Percentiles rank a stretch among this genome's conserved stretches.
Evolutionary conservation across 495 filamentous ascomycete species (phyloP).

Genomic region (Schizothecium vesticola): DNA sequence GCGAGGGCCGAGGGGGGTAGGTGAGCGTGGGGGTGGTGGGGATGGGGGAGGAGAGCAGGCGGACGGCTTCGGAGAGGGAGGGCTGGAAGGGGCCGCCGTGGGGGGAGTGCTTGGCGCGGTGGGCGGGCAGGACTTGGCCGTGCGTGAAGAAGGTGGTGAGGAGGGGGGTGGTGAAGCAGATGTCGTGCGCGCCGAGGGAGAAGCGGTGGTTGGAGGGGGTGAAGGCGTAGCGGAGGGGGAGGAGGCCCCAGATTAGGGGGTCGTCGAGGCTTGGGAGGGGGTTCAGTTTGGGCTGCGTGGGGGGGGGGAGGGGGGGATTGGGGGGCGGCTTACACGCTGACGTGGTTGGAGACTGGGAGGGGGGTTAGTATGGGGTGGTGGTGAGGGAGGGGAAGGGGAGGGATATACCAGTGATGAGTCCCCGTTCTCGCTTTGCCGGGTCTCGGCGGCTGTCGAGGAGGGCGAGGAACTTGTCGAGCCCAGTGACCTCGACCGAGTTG

Average conservation of each 20-base stretch:
- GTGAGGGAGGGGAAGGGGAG: not conserved
- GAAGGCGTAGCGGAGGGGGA: conserved; percentile 66
- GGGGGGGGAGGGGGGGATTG: conserved; percentile 17
- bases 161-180: conserved; percentile 71
- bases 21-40: conserved; percentile 33
- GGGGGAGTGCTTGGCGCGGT: conserved; percentile 69
- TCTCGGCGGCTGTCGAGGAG: conserved; percentile 67
- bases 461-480: conserved; percentile 69
- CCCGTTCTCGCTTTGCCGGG: conserved; percentile 61
- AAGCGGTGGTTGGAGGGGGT: conserved; percentile 73
- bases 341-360: conserved; percentile 80
- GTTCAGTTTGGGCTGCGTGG: not conserved
- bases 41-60: conserved; percentile 60
- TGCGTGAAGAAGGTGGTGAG: conserved; percentile 67
- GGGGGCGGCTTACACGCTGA: conserved; percentile 75
- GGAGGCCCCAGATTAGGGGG: conserved; percentile 83
- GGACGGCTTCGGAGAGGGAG: conserved; percentile 77
- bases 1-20: conserved; percentile 57
- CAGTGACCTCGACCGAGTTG: conserved; percentile 58
- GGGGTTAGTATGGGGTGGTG: not conserved
- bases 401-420: conserved; percentile 73
- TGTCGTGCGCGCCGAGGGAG: conserved; percentile 85
- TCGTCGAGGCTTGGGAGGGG: conserved; percentile 70
- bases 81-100: conserved; percentile 81
- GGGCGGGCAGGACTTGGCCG: conserved; percentile 86